Evolutionary conservation across 78 protist species (phyloP).

Genomic region (Monosiga brevicollis): DNA sequence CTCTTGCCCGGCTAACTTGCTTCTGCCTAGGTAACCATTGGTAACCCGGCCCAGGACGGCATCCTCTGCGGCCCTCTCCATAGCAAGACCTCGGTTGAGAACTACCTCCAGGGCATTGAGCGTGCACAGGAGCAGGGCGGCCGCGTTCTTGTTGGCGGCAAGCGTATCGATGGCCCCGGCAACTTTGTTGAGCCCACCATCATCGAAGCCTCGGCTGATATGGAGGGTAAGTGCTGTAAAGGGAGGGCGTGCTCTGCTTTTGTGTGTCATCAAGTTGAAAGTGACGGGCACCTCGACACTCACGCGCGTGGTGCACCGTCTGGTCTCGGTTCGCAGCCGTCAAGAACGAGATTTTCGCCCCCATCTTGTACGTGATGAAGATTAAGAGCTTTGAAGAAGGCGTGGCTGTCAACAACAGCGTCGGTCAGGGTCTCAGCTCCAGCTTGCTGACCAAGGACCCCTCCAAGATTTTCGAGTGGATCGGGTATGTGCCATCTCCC

Average conservation of each 20-base stretch:
- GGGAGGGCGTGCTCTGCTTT: too few species aligned
- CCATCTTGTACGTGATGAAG: slow-evolving; percentile 71
- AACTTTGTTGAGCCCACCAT: slow-evolving; percentile 84
- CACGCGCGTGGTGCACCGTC: slow-evolving; percentile 48
- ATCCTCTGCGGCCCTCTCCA: slow-evolving; percentile 75
- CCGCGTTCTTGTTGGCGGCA: slow-evolving; percentile 68
- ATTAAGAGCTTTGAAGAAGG: slow-evolving; percentile 66
- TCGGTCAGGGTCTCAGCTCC: slow-evolving; percentile 72
- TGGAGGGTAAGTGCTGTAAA: too few species aligned
- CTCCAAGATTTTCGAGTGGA: slow-evolving; percentile 59
- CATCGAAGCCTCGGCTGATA: slow-evolving; percentile 36
- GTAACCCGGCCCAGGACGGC: slow-evolving; percentile 54
- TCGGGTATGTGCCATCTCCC: slow-evolving; percentile 7
- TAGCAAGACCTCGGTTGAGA: slow-evolving; percentile 57
- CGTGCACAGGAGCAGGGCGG: slow-evolving; percentile 47
- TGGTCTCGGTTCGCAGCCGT: slow-evolving; percentile 28
- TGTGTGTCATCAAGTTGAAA: too few species aligned
- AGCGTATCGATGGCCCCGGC: slow-evolving; percentile 37
- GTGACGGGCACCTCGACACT: too few species aligned
- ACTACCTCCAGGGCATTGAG: slow-evolving; percentile 17
- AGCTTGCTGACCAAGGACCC: slow-evolving; percentile 61
- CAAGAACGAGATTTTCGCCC: slow-evolving; percentile 39
- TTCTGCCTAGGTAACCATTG: too few species aligned
- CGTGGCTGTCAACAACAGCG: slow-evolving; percentile 58
- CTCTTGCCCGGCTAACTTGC: too few species aligned